Percentiles rank a stretch among this genome's conserved stretches.
phyloP scores from a whole-genome alignment of 73 alveolate genomes.

The Urostyla sp. region DNA sequence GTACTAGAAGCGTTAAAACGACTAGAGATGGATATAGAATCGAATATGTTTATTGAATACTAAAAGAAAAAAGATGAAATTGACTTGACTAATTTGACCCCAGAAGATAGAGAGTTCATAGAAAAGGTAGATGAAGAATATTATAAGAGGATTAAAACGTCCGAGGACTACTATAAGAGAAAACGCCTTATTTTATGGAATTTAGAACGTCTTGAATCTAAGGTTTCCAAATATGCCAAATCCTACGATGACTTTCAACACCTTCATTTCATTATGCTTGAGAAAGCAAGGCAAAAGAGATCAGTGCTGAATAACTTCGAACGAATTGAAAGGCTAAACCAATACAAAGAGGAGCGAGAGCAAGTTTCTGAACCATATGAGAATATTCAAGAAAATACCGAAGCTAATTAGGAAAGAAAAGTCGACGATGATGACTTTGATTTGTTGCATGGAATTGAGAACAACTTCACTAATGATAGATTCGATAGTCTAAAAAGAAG shows the following conservation, averaged over 20 bases:
- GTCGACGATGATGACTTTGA: constrained; percentile 62
- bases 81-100: neutral
- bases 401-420: neutral
- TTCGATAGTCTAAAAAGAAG: constrained; percentile 67
- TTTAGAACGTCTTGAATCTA: constrained; percentile 16
- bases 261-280: constrained; percentile 42
- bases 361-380: constrained; percentile 9
- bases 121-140: constrained; percentile 26
- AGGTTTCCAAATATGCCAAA: constrained; percentile 23
- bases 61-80: neutral
- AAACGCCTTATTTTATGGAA: constrained; percentile 12
- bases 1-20: neutral
- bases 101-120: constrained; percentile 15
- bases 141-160: constrained; percentile 18
- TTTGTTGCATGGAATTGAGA: constrained; percentile 79
- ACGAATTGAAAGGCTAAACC: neutral
- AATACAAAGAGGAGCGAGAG: constrained; percentile 15
- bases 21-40: constrained; percentile 28
- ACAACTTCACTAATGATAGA: constrained; percentile 67
- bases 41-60: neutral
- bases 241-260: constrained; percentile 36
- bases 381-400: too few species aligned
- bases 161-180: constrained; percentile 39
- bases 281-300: constrained; percentile 44
- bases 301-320: constrained; percentile 23